A percentile compares a stretch with the other conserved stretches of the same genome.
phyloP scores from a whole-genome alignment of 169 alveolate genomes.

The Blepharisma undulans region DNA sequence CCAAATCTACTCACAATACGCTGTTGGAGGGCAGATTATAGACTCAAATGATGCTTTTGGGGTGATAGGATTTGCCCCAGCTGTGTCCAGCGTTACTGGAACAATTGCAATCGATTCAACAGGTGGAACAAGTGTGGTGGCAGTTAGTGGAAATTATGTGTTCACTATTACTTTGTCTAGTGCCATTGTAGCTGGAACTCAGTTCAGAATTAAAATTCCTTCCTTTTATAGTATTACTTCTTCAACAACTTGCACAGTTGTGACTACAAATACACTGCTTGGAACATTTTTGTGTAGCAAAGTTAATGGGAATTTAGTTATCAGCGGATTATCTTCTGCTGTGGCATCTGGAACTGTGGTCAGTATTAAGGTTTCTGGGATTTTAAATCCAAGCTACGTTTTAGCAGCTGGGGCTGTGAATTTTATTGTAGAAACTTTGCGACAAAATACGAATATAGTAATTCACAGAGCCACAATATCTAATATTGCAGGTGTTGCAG shows the following conservation, averaged over 20 bases:
- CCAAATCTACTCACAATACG: not conserved
- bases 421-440: not conserved
- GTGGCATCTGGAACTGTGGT: not conserved
- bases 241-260: not conserved
- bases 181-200: not conserved
- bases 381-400: not conserved
- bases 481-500: not conserved
- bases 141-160: not conserved
- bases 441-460: not conserved
- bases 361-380: not conserved
- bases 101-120: not conserved
- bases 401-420: not conserved
- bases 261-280: not conserved
- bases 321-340: not conserved
- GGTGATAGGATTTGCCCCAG: not conserved
- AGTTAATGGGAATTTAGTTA: not conserved
- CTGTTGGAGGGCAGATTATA: not conserved
- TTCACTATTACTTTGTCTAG: not conserved
- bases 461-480: not conserved
- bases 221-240: not conserved
- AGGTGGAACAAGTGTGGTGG: not conserved
- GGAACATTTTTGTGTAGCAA: not conserved
- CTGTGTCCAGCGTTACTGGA: not conserved
- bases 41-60: conserved; percentile 25
- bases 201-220: not conserved